A percentile compares a stretch with the other conserved stretches of the same genome.
Evolutionary conservation across 345 rosid species (phyloP).

Genomic region (Rhizophora mangle): DNA sequence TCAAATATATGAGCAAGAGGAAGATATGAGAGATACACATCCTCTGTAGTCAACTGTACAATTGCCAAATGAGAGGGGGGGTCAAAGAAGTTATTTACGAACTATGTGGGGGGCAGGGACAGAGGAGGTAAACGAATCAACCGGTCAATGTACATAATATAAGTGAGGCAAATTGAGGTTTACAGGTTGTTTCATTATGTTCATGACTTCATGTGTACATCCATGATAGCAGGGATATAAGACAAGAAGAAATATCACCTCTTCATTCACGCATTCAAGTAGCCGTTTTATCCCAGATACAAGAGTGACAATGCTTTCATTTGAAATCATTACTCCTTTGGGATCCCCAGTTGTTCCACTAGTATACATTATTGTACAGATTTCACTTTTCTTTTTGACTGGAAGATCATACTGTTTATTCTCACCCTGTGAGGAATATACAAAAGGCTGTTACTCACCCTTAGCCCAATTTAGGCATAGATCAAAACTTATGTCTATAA

Average conservation of each 20-base stretch:
- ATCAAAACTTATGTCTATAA: background rate
- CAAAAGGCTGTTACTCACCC: slow-evolving; percentile 2
- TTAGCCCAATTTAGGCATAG: background rate
- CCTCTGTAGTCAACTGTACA: slow-evolving; percentile 60
- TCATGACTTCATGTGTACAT: background rate
- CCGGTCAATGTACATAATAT: background rate
- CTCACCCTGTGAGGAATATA: slow-evolving; percentile 52
- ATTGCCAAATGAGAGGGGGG: slow-evolving; percentile 18
- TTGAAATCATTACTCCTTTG: slow-evolving; percentile 92
- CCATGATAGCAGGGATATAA: background rate
- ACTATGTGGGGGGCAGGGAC: background rate
- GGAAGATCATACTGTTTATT: slow-evolving; percentile 73
- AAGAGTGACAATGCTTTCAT: slow-evolving; percentile 72
- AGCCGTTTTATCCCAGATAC: slow-evolving; percentile 68
- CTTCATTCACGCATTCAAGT: slow-evolving; percentile 57
- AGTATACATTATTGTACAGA: slow-evolving; percentile 96
- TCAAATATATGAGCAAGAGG: slow-evolving; percentile 98
- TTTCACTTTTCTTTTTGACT: slow-evolving; percentile 64
- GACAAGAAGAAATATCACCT: slow-evolving; percentile 39
- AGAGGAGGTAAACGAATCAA: background rate
- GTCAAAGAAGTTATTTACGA: background rate
- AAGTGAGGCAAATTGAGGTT: background rate
- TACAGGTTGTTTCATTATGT: background rate
- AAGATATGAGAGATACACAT: slow-evolving; percentile 87
- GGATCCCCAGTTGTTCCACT: slow-evolving; percentile 99